Base-by-base conservation (phyloP, 192 early-diverging fungal species). In the Chytriomyces sp. region DNA sequence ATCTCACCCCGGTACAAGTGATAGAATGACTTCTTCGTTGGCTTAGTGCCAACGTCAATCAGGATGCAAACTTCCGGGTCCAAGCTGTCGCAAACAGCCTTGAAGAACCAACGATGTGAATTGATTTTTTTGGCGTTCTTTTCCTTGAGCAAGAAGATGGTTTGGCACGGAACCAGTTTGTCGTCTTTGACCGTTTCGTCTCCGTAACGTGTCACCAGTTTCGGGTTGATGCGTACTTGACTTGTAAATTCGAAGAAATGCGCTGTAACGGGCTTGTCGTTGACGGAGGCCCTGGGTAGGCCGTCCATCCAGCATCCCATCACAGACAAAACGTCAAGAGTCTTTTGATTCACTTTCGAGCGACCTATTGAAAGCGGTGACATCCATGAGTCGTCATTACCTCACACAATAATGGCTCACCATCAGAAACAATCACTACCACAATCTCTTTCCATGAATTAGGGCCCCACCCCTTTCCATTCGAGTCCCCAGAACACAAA, bases 1-100 rank as follows among this genome's bases (percentile, higher is more conserved):
- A n/a, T 49, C 34, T n/a, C 14, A 79, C 77, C 77, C 34, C 83
- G 62, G 74, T 81, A 87, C n/a, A 88, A 72, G 39, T 81, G 74
- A 63, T 71, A 83, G 70, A 88, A 80, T 19, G 85, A 87, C 52
- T 78, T 68, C n/a, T 81, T 76, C 30, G 84, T 80, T 1, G 91
- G 91, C 39, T 89, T 75, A 7, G 91, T 93, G 26, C 91, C 91
- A 8, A 92, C 89, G 72, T 93, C 91, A 31, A 93, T 72, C 40
- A 93, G 73, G 19, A 93, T 78, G 57, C 84, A 86, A 14, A 93
- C 84, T 33, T 91, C 86, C 1, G 91, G 91, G 3, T 89, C 70
- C 33, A 92, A 61, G 34, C 82, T 65, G 17, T 88, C 79, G 59
- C 90, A 88, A 49, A 93, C 85, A 6, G 88, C 90, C 25, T 89